Evolutionary conservation across 179 eudicot species (phyloP).

Genomic region (Spinacia oleracea): DNA sequence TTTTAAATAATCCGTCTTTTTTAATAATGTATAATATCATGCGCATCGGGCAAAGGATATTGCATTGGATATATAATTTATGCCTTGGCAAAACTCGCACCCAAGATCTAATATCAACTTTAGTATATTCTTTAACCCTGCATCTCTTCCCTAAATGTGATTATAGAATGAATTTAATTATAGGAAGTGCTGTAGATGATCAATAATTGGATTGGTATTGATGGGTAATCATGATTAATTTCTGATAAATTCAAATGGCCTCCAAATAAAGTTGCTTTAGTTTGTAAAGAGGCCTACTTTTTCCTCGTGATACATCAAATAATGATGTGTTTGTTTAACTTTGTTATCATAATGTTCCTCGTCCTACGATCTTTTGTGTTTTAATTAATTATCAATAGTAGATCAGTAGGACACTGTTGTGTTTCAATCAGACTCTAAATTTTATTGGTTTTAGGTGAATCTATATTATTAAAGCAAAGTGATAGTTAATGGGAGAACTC

Average conservation of each 20-base stretch:
- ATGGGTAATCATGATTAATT: slow-evolving; percentile 7
- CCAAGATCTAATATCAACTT: slow-evolving; percentile 5
- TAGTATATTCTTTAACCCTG: slow-evolving; percentile 12
- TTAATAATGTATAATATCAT: too few relatives aligned
- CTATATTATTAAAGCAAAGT: too few relatives aligned
- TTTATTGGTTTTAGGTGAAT: too few relatives aligned
- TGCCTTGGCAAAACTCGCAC: too few relatives aligned
- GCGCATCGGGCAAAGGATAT: too few relatives aligned
- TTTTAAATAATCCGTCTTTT: too few relatives aligned
- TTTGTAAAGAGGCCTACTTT: slow-evolving; percentile 10
- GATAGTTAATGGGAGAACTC: too few relatives aligned
- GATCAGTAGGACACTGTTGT: background rate
- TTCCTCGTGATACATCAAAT: slow-evolving; percentile 7
- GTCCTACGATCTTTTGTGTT: background rate
- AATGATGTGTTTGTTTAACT: too few relatives aligned
- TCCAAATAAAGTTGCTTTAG: slow-evolving; percentile 25
- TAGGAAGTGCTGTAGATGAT: background rate
- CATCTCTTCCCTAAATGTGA: background rate
- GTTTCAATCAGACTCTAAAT: background rate
- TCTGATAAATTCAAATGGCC: background rate
- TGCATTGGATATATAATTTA: too few relatives aligned
- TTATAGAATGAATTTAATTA: background rate
- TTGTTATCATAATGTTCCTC: slow-evolving; percentile 28
- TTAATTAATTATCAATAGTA: background rate
- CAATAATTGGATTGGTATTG: slow-evolving; percentile 10